A percentile compares a stretch with the other conserved stretches of the same genome.
phyloP scores from a whole-genome alignment of 495 filamentous ascomycete species.

The Corynascus novoguineensis region DNA sequence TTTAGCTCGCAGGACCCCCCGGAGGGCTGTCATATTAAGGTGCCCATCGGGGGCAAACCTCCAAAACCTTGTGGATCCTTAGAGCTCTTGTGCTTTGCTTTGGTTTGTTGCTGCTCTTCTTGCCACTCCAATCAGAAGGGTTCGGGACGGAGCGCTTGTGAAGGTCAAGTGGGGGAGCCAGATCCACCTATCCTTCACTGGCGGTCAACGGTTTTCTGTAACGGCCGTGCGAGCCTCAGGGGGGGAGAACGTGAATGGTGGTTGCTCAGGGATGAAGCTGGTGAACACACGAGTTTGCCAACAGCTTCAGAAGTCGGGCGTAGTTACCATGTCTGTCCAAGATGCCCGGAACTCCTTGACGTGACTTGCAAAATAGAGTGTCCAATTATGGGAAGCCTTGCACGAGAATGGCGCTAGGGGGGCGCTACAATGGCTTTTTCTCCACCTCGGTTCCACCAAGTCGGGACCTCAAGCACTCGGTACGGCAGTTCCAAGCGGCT shows the following conservation, averaged over 20 bases:
- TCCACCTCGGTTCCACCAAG: not conserved
- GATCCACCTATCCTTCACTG: not conserved
- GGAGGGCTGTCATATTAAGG: no score
- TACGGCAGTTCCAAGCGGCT: not conserved
- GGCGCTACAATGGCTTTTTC: not conserved
- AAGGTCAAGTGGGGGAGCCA: not conserved
- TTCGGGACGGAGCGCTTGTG: not conserved
- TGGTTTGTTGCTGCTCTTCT: not conserved
- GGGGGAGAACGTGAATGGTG: not conserved
- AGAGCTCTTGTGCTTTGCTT: no score
- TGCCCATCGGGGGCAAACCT: no score
- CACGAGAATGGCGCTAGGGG: no score
- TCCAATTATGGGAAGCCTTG: no score
- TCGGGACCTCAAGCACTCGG: not conserved
- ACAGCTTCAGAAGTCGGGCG: not conserved
- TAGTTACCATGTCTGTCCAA: not conserved
- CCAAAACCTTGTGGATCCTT: no score
- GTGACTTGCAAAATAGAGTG: not conserved
- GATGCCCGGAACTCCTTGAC: not conserved
- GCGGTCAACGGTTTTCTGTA: not conserved
- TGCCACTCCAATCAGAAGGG: not conserved
- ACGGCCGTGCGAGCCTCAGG: no score
- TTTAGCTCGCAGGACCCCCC: no score
- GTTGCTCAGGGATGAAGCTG: not conserved
- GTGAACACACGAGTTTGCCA: no score